Conservation (phyloP, 306 rosid genomes). For the Cotoneaster glaucophyllus region DNA sequence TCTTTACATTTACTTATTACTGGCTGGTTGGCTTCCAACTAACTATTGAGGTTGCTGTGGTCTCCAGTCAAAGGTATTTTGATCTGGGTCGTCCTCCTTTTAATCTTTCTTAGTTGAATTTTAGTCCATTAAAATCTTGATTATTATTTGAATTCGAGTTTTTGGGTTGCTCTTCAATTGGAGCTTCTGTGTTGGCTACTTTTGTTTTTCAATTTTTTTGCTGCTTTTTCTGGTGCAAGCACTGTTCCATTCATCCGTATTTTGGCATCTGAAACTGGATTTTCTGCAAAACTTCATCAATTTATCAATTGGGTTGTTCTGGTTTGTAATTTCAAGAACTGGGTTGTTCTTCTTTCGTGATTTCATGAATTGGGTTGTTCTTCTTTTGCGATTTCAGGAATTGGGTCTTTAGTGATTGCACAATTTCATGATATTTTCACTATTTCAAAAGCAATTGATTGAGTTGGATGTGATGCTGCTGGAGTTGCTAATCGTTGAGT, state of each 20-base stretch:
- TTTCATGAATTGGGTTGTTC: conserved; percentile 6
- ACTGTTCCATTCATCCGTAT: conserved; percentile 48
- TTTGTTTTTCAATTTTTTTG: conserved; percentile 3
- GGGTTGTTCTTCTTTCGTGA: neutral
- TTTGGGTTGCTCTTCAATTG: conserved; percentile 21
- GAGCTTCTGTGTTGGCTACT: conserved; percentile 16
- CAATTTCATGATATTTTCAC: neutral
- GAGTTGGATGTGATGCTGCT: neutral
- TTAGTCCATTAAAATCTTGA: neutral
- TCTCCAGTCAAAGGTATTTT: conserved; percentile 50
- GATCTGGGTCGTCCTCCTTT: conserved; percentile 26
- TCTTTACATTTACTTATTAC: conserved; percentile 19
- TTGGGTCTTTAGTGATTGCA: conserved; percentile 13
- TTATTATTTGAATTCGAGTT: neutral
- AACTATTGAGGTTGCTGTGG: conserved; percentile 19
- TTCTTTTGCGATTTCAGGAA: conserved; percentile 13
- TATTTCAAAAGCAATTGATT: conserved; percentile 12
- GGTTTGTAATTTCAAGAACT: conserved; percentile 13
- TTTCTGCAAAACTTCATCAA: conserved; percentile 5
- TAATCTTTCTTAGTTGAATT: neutral
- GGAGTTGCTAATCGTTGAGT: conserved; percentile 9
- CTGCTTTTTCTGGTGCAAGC: neutral
- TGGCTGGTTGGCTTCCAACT: conserved; percentile 1
- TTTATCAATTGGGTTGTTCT: conserved; percentile 15
- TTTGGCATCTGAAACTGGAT: neutral